Conservation (phyloP, 2,329 filamentous ascomycete species). For the Canariomyces notabilis region DNA sequence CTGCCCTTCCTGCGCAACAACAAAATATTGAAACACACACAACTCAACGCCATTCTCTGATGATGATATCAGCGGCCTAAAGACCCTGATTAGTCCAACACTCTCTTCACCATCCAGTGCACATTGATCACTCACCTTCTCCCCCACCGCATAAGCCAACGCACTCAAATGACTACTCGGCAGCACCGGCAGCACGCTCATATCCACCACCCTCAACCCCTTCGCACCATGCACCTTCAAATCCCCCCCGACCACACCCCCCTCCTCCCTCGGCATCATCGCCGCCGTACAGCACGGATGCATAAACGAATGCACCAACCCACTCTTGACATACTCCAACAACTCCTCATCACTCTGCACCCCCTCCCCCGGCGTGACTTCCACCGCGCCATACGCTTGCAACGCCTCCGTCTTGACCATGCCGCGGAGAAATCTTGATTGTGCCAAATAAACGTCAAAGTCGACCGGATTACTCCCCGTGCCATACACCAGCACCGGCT, state of each 20-base stretch:
- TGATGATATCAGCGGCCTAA: not conserved
- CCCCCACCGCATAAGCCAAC: not conserved
- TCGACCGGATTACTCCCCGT: not conserved
- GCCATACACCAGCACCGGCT: not conserved
- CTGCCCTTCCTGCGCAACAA: not conserved
- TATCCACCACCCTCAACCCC: slow-evolving; percentile 5
- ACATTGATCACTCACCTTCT: no score
- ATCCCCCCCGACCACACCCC: slow-evolving; percentile 3
- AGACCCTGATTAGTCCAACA: not conserved
- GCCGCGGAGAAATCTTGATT: no score
- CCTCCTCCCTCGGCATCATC: slow-evolving; percentile 8
- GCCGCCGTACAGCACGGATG: slow-evolving; percentile 19
- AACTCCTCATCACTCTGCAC: not conserved
- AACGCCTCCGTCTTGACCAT: no score
- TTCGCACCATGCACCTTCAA: slow-evolving; percentile 5
- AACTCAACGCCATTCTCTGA: not conserved
- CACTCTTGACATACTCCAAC: slow-evolving; percentile 2
- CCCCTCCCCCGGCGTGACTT: not conserved
- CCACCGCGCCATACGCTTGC: not conserved
- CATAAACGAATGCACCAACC: slow-evolving; percentile 5
- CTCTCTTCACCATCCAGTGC: no score
- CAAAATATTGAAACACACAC: not conserved
- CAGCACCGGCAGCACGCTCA: slow-evolving; percentile 7
- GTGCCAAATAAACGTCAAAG: not conserved
- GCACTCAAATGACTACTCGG: not conserved